phyloP scores from a whole-genome alignment of 108 stramenopile genomes.

The Seminavis robusta region DNA sequence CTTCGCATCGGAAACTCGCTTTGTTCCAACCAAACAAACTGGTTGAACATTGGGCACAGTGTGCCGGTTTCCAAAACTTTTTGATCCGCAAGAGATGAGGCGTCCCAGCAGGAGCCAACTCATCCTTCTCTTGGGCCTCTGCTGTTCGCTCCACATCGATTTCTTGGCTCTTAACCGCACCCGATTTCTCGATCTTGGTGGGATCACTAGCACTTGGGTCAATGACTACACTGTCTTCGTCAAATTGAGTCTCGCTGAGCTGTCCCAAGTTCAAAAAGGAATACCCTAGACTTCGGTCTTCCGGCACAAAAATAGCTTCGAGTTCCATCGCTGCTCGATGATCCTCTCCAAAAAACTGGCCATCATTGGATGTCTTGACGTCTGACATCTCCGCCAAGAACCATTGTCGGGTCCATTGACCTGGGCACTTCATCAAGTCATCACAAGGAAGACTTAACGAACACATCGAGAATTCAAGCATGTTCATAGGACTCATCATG shows the following conservation, averaged over 20 bases:
- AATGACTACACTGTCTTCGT: neutral
- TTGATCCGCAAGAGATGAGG: slow-evolving; percentile 61
- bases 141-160: neutral
- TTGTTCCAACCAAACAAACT: slow-evolving; percentile 46
- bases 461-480: slow-evolving; percentile 71
- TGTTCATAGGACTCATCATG: slow-evolving; percentile 48
- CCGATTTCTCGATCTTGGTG: neutral
- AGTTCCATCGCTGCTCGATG: slow-evolving; percentile 17
- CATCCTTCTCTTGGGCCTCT: neutral
- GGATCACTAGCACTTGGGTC: neutral
- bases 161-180: neutral
- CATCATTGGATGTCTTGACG: neutral
- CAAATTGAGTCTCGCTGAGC: neutral
- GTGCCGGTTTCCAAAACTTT: slow-evolving; percentile 55
- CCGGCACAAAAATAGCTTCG: slow-evolving; percentile 40
- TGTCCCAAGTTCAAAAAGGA: neutral
- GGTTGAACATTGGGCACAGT: slow-evolving; percentile 42
- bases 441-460: slow-evolving; percentile 47
- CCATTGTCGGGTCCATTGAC: slow-evolving; percentile 57
- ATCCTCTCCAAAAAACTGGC: slow-evolving; percentile 1
- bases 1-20: slow-evolving; percentile 69
- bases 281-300: neutral
- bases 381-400: slow-evolving; percentile 20
- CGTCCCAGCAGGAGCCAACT: slow-evolving; percentile 9
- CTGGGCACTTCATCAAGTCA: slow-evolving; percentile 49